Evolutionary conservation across 1,139 yeast genomes (phyloP), one percentile per base, ranked within the genome.

Genomic region (Nakaseomyces delphensis): DNA sequence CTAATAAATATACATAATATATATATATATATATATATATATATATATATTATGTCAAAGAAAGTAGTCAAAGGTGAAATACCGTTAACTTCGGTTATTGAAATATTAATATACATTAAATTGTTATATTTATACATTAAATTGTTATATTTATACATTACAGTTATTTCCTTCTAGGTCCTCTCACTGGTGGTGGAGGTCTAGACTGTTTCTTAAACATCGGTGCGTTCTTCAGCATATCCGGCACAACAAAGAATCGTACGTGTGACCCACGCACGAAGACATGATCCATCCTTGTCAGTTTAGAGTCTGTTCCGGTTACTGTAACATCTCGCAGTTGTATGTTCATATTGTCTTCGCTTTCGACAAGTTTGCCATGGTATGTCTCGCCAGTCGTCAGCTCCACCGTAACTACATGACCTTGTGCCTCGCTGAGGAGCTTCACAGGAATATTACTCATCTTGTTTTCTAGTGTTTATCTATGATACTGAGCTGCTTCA

Each of bases 221-320:
- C 3, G 96, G 96, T 0, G 96, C 95, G 59, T 84, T 77, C 56
- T 77, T 73, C 45, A 91, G 72, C 65, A 87, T 81, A 46, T 91
- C 97, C 0, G 98, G 98, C 11, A 91, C 80, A 25, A 81, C 76
- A 49, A 91, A 74, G 63, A 86, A 82, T 50, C 91, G 74, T 30
- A 91, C 79, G 68, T 84, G 91, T 2, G 95, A 84, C 1, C 98
- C 98, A 55, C 98, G 74, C 3, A 91, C 79, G 60, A 85, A 89
- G 3, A 87, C 95, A 54, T 83, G 89, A 49, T 83, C 87, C 71
- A 86, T 73, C 54, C 83, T 83, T 4, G 82, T 69, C 4, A 84
- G 83, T 37, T 73, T 69, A 2, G 96, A 96, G 43, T 86, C 82
- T 39, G 79, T 65, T 36, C 79, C 77, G 0, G 96, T 87, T 40